Conservation (phyloP, 129 eudicot genomes). For the Flaveria trinervia region DNA sequence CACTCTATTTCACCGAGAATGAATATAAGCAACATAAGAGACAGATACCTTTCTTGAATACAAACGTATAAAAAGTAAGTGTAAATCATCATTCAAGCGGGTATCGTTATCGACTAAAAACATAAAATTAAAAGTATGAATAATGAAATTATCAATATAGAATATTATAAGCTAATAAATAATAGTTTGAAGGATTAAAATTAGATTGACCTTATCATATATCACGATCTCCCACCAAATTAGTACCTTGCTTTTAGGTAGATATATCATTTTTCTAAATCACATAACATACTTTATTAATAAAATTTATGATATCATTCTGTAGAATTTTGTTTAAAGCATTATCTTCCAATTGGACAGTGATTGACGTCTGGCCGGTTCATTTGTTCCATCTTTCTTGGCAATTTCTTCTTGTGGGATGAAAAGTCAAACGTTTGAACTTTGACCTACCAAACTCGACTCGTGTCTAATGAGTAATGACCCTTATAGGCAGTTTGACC, state of each 20-base stretch:
- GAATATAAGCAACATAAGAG: too few species aligned
- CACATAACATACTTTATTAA: neutral
- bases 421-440: slow-evolving; percentile 36
- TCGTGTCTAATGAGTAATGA: slow-evolving; percentile 25
- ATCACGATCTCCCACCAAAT: neutral
- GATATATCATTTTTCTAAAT: neutral
- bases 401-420: slow-evolving; percentile 18
- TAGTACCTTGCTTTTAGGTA: neutral
- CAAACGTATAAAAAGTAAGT: too few species aligned
- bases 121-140: too few species aligned
- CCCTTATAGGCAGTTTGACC: slow-evolving; percentile 28
- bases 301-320: neutral
- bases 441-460: slow-evolving; percentile 38
- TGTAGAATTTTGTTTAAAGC: neutral
- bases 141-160: too few species aligned
- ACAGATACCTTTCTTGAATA: too few species aligned
- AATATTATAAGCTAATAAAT: too few species aligned
- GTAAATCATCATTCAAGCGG: too few species aligned
- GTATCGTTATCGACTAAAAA: too few species aligned
- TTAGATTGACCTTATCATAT: neutral
- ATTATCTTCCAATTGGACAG: slow-evolving; percentile 15
- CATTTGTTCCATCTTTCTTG: slow-evolving; percentile 30
- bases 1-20: too few species aligned
- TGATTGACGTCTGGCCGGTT: slow-evolving; percentile 38
- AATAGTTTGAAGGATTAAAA: too few species aligned